Base-by-base conservation (phyloP, 2,329 filamentous ascomycete species). In the Claviceps sp. region DNA sequence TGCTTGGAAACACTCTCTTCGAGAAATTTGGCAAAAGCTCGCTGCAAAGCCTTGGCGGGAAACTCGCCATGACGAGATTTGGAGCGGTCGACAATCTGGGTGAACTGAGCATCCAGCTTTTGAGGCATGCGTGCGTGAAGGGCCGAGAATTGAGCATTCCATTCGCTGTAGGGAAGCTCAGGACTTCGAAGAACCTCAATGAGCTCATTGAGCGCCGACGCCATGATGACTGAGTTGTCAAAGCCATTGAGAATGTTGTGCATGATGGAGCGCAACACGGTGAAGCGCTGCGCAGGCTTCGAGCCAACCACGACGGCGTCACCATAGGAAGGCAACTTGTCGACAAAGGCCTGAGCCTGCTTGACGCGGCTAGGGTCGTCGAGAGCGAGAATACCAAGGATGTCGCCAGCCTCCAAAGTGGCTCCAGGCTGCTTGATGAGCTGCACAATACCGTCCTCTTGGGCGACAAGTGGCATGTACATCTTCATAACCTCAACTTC, bases 401-500 rank as follows among this genome's bases (percentile, higher is more conserved):
- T 97, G 66, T 98, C 93, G 69, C 93, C 93, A 65, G 93, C 93
- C 69, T 97, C 90, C 47, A 98, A 85, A 17, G 89, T 94, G n/a
- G 93, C 87, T 68, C 93, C 93, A 56, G 93, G 93, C 73, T 97
- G 93, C 81, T 98, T 98, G 77, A 98, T 95, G 62, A 98, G 81
- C 73, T 96, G 93, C 52, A 98, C 91, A 51, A 95, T 80, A 75
- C 93, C 93, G 62, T 95, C 93, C 69, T 98, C 93, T 65, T 90
- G 85, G 2, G 93, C 87, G 56, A 98, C 80, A 52, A 98, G 78
- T 63, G 93, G 93, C 93, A 98, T 98, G 79, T 97, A 97, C 93
- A 98, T 98, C 80, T 98, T 98, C 93, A 98, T 98, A 71, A 98
- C 93, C 72, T 98, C 93, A 42, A 98, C 91, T 70, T 98, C 93